Evolutionary conservation across 1,139 yeast genomes (phyloP).

Genomic region (Scheffersomyces parashehatae): DNA sequence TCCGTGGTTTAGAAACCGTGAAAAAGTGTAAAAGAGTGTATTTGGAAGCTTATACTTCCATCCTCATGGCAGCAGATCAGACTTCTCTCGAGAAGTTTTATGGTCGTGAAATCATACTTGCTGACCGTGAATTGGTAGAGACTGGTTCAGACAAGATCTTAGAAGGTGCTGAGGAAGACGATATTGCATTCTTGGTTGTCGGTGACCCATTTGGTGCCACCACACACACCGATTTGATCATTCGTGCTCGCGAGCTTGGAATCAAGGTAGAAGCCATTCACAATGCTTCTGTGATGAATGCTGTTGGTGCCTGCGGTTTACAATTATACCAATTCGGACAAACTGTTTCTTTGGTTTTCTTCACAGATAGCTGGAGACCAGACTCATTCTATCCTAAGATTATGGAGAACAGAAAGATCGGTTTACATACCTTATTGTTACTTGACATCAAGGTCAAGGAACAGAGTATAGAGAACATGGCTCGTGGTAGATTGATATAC

Average conservation of each 20-base stretch:
- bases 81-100: conserved; percentile 72
- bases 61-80: conserved; percentile 87
- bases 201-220: conserved; percentile 99
- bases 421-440: conserved; percentile 84
- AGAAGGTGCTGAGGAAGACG: conserved; percentile 73
- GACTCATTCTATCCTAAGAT: conserved; percentile 91
- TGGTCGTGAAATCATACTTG: conserved; percentile 81
- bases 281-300: conserved; percentile 97
- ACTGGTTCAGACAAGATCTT: conserved; percentile 81
- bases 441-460: conserved; percentile 96
- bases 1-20: conserved; percentile 86
- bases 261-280: conserved; percentile 83
- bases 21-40: conserved; percentile 84
- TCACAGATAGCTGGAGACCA: conserved; percentile 95
- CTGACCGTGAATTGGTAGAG: conserved; percentile 94
- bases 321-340: conserved; percentile 96
- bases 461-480: conserved; percentile 92
- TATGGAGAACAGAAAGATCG: conserved; percentile 84
- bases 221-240: conserved; percentile 90
- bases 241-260: conserved; percentile 82
- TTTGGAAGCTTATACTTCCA: conserved; percentile 92
- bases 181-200: conserved; percentile 90
- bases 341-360: conserved; percentile 91
- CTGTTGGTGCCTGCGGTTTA: conserved; percentile 96
- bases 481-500: conserved; percentile 85